Percentiles rank a stretch among this genome's conserved stretches.
Evolutionary conservation across 805 yeast genomes (phyloP).

Genomic region (Saturnispora silvae): DNA sequence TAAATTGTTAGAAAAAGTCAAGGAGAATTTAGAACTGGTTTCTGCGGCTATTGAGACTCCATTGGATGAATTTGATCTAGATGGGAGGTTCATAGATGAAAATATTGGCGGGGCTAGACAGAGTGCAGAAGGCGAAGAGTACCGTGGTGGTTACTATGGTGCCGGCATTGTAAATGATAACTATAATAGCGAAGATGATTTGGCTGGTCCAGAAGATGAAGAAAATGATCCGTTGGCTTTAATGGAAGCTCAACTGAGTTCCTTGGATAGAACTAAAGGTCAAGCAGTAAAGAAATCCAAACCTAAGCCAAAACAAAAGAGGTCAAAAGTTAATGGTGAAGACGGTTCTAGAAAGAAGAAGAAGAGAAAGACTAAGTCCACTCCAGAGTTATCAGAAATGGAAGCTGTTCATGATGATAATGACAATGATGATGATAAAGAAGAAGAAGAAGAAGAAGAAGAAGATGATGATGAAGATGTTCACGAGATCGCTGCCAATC

Average conservation of each 20-base stretch:
- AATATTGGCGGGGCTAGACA: not conserved
- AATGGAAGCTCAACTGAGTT: constrained; percentile 26
- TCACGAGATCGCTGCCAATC: too few relatives aligned
- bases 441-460: too few relatives aligned
- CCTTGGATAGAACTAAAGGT: constrained; percentile 17
- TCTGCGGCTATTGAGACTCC: constrained; percentile 16
- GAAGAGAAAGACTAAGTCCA: not conserved
- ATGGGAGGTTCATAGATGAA: constrained; percentile 12
- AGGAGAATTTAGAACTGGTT: constrained; percentile 11
- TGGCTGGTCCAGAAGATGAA: constrained; percentile 27
- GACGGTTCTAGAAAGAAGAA: not conserved
- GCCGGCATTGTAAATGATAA: constrained; percentile 11
- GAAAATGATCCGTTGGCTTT: constrained; percentile 32
- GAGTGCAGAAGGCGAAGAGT: constrained; percentile 3
- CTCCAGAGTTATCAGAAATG: too few relatives aligned
- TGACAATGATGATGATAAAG: too few relatives aligned
- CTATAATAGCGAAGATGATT: constrained; percentile 21
- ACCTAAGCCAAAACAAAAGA: not conserved
- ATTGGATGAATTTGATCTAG: constrained; percentile 19
- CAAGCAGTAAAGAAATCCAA: constrained; percentile 16
- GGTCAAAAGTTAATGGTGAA: constrained; percentile 9
- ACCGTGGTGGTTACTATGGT: constrained; percentile 13
- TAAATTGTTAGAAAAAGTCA: constrained; percentile 7
- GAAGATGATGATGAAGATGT: too few relatives aligned
- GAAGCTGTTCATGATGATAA: too few relatives aligned